Base-by-base conservation (phyloP, 2,329 filamentous ascomycete species). In the Cladorrhinum sp. region DNA sequence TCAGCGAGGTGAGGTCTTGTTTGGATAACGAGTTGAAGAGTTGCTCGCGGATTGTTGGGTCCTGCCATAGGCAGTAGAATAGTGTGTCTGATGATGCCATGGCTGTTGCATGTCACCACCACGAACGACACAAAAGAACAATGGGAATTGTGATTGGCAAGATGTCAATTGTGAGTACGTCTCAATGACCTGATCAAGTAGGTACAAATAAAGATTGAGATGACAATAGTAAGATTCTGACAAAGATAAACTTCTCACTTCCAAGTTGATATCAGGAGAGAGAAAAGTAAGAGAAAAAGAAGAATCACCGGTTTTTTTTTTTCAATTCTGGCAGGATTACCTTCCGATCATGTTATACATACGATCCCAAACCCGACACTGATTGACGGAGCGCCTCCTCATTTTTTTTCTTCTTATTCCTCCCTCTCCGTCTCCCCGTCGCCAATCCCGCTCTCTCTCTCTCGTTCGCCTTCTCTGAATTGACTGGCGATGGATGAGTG, bases 41-140 rank as follows among this genome's bases (percentile, higher is more conserved):
- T 54, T 64, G 72, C 70, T 82, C 76, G 58, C 80, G 77, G 75
- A 85, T 76, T 66, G 71, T 67, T 50, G 81, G 77, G 65, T 79
- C 76, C 72, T 82, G 79, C 77, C 84, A 81, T 71, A 86, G 76
- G 76, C 79, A 74, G 76, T 84, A 79, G 73, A 86, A 82, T 69
- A 74, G 68, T 71, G 79, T 36, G 33, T 36, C 9, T 36, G 33
- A 79, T 68, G 77, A 74, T 69, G 80, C 79, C 82, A 84, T 85
- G 73, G 67, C 75, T 74, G 69, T 77, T 70, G 77, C 81, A 83
- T 84, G 72, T 62, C 60, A 60, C 62, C 54, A 54, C 53, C 42
- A 52, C 53, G 54, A 30, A 51, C 48, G 24, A 51, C 42, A 39
- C 28, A 28, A 55, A 16, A 28, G 16, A 46, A 46, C 16, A 46